phyloP scores from a whole-genome alignment of 495 filamentous ascomycete species.

The Baudoinia panamericana region DNA sequence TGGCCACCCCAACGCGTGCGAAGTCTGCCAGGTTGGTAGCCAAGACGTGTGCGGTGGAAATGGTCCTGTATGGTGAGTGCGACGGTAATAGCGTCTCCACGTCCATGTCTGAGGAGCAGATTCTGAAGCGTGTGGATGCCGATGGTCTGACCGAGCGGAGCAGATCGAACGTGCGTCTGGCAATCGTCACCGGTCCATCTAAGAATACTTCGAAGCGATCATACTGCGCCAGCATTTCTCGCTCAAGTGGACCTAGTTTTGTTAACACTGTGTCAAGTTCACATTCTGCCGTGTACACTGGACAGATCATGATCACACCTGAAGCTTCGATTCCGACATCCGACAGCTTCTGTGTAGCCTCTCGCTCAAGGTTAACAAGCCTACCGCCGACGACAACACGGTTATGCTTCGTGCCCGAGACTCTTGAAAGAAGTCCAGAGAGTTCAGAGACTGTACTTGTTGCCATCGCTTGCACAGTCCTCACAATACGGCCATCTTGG shows the following conservation, averaged over 20 bases:
- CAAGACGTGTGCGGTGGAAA: conserved; percentile 9
- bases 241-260: conserved; percentile 11
- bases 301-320: conserved; percentile 12
- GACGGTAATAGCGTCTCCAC: conserved; percentile 11
- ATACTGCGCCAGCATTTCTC: conserved; percentile 59
- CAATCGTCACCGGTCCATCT: conserved; percentile 23
- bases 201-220: conserved; percentile 73
- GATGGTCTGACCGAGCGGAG: conserved; percentile 19
- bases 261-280: conserved; percentile 11
- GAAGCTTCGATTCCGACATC: conserved; percentile 7
- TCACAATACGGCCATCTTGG: not conserved
- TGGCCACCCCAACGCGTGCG: conserved; percentile 6
- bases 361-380: conserved; percentile 1
- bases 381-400: conserved; percentile 11
- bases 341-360: not conserved
- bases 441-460: conserved; percentile 8
- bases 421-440: not conserved
- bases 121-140: conserved; percentile 8
- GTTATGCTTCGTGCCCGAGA: conserved; percentile 2
- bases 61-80: conserved; percentile 2
- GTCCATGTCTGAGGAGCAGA: conserved; percentile 3
- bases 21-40: conserved; percentile 7
- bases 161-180: conserved; percentile 18
- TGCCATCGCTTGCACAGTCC: conserved; percentile 1
- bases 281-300: conserved; percentile 2